Evolutionary conservation across 225 moss, liverwort and hornwort species (phyloP), one percentile per base, ranked within the genome.

Genomic region (Anthoceros angustus): DNA sequence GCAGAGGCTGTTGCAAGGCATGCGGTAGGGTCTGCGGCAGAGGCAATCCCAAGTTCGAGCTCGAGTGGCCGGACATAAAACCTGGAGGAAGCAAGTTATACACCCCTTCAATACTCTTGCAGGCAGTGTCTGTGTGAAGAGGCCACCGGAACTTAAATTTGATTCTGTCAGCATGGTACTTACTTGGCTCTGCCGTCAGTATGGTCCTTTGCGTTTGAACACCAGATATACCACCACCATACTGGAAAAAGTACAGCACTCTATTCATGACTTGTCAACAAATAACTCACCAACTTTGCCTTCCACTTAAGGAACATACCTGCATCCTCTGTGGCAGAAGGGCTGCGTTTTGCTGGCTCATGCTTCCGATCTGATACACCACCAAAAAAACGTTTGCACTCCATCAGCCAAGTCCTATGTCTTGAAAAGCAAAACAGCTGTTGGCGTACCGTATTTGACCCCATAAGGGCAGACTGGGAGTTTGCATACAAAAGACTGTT

Each of bases 261-360:
- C 7, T 4, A 5, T 23, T 55, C 55, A 55, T 2, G 6, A 55
- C 14, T 18, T 55, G 14, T 18, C 55, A 55, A 55, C 7, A 15
- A 7, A 55, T 48, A 12, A 55, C 6, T 18, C 12, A 18, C 14
- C 23, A 7, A 6, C 55, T 55, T 15, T 7, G 55, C 23, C 23
- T 6, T 6, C 7, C n/a, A 15, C 7, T 23, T 55, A 18, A 1
- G 1, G 7, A 55, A 23, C 6, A 23, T 55, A 55, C 55, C 8
- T 67, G 62, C 62, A 87, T 72, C 70, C 86, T 85, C 64, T 87
- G 90, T 71, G 87, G 87, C 67, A 87, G 63, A 64, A 90, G 71
- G 64, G 82, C 68, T 73, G 83, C 84, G n/a, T 80, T 74, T 75
- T 84, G 79, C 82, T 90, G 90, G 63, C 65, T 81, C 75, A 81